A percentile compares a stretch with the other conserved stretches of the same genome.
phyloP scores from a whole-genome alignment of 441 rosid species.

The Adansonia grandidieri region DNA sequence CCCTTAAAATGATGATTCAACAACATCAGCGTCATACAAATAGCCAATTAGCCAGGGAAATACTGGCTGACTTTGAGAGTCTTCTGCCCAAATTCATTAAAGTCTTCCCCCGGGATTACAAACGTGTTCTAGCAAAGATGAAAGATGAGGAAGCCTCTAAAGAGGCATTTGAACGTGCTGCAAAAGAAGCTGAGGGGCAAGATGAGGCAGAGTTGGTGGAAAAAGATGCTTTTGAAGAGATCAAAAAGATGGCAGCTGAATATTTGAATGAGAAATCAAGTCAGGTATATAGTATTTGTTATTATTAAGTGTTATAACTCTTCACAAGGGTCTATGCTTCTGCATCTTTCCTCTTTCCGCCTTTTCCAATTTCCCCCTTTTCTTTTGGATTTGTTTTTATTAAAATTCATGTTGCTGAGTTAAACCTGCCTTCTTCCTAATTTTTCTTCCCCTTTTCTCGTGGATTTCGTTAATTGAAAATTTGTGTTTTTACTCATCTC shows the following conservation, averaged over 20 bases:
- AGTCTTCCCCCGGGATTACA: constrained; percentile 97
- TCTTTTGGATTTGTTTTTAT: too few species aligned
- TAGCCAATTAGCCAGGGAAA: constrained; percentile 87
- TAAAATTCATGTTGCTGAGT: background rate
- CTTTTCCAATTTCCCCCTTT: background rate
- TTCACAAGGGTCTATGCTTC: background rate
- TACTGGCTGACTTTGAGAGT: constrained; percentile 76
- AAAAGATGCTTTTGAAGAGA: constrained; percentile 90
- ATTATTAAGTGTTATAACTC: background rate
- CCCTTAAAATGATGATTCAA: constrained; percentile 92
- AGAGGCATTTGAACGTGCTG: constrained; percentile 39
- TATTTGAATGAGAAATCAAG: constrained; percentile 50
- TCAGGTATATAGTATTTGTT: constrained; percentile 42
- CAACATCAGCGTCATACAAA: constrained; percentile 92
- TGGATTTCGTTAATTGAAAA: background rate
- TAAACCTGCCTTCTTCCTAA: background rate
- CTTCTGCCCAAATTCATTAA: constrained; percentile 83
- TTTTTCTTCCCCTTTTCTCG: background rate
- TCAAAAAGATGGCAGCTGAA: constrained; percentile 78
- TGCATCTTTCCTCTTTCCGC: background rate
- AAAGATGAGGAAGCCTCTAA: constrained; percentile 60
- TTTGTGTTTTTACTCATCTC: background rate
- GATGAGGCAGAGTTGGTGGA: constrained; percentile 60
- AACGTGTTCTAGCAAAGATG: constrained; percentile 80
- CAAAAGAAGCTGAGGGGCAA: constrained; percentile 56